Conservation (phyloP, 495 filamentous ascomycete species). For the Parmelia sp. region DNA sequence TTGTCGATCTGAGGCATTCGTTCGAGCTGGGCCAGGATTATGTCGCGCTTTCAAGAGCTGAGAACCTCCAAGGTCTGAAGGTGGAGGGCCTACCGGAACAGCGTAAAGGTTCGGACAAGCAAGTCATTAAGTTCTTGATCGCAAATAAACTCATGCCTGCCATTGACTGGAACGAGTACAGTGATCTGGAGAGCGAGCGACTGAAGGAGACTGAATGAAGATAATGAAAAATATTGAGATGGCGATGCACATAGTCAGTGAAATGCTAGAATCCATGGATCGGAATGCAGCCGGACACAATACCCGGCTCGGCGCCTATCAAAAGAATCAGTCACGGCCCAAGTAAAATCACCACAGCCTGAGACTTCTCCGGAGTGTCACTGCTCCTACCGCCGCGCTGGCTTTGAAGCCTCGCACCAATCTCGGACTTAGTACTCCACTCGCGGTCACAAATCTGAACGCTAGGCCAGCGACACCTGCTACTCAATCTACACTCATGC, state of each 20-base stretch:
- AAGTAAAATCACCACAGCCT: neutral
- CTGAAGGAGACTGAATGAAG: neutral
- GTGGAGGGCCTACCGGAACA: slow-evolving; percentile 6
- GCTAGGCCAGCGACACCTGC: too few species aligned
- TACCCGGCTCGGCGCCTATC: neutral
- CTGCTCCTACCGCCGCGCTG: neutral
- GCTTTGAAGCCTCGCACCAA: neutral
- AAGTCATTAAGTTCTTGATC: neutral
- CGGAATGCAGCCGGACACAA: neutral
- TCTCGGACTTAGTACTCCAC: too few species aligned
- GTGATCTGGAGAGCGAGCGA: neutral
- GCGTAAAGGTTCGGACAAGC: neutral
- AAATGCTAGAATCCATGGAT: too few species aligned
- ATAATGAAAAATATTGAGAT: neutral
- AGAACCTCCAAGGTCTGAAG: slow-evolving; percentile 55
- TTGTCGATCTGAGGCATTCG: slow-evolving; percentile 81
- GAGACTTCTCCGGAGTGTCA: neutral
- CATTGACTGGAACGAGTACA: neutral
- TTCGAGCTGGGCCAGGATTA: slow-evolving; percentile 94
- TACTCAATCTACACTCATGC: too few species aligned
- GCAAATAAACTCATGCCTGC: neutral
- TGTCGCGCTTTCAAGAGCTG: slow-evolving; percentile 71
- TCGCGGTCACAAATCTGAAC: too few species aligned
- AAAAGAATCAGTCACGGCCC: neutral
- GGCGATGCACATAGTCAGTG: neutral